These are phyloP conservation scores for Corrigiola litoralis DNA, from an alignment of 179 eudicot genomes.

Conservation along the genomic window DNA sequence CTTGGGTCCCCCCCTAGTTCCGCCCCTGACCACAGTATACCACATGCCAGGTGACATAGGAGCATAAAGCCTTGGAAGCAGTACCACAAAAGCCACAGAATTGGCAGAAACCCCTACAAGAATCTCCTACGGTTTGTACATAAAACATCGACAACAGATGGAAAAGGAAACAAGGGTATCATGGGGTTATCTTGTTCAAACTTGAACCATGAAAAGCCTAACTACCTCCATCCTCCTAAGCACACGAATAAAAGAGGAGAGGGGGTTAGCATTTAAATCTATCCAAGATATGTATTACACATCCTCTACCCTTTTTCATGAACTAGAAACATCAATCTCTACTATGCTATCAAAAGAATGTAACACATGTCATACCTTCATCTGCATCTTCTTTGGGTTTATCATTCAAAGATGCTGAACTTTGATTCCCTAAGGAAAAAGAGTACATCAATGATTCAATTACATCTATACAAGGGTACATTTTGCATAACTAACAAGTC, in stretches of 20 bases:
- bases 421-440: slow-evolving; percentile 47
- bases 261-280: background rate
- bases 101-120: too few relatives aligned
- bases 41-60: too few relatives aligned
- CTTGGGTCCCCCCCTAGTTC: too few relatives aligned
- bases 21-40: too few relatives aligned
- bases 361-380: slow-evolving; percentile 50
- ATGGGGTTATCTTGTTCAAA: too few relatives aligned
- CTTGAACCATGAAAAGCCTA: too few relatives aligned
- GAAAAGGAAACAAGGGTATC: too few relatives aligned
- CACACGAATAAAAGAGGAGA: background rate
- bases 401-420: slow-evolving; percentile 32
- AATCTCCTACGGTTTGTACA: too few relatives aligned
- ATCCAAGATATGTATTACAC: background rate
- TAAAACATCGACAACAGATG: too few relatives aligned
- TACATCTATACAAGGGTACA: background rate
- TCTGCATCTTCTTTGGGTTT: slow-evolving; percentile 47
- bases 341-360: background rate
- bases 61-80: too few relatives aligned
- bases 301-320: background rate
- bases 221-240: too few relatives aligned
- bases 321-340: background rate
- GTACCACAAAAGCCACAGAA: too few relatives aligned
- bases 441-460: background rate
- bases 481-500: background rate